Base-by-base conservation (phyloP, 768 basidiomycete genomes). In the Lactarius hatsudake region DNA sequence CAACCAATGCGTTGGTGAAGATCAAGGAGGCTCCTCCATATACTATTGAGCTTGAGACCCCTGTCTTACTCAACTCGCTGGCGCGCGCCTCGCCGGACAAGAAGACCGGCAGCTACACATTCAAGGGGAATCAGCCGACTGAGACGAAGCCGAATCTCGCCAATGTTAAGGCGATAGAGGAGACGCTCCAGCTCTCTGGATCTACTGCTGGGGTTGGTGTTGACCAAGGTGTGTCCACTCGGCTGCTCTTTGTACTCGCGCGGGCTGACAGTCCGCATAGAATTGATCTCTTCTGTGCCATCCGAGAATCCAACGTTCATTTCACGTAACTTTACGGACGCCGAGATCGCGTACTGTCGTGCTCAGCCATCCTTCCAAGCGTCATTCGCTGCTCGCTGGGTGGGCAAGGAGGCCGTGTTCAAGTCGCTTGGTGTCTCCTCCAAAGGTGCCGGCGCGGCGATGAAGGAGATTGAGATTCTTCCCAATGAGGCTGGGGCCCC, bases 381-480 rank as follows among this genome's bases (percentile, higher is more conserved):
- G 9, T 98, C 96, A 2, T 95, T 97, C 75, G 96, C 97, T 26
- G 96, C 92, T 42, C 91, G 96, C 64, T 99, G 97, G 96, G 92
- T 86, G 34, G 96, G 94, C 61, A 99, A 98, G 79, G 97, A 98
- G 77, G 96, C 96, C 3, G 87, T 91, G 62, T 98, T 98, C 88
- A 98, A 98, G 81, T 91, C 94, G 5, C 84, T 99, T 1, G 91
- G 93, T 26, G 90, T 94, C 54, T 79, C 88, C 23, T 94, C 93
- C 4, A 91, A 93, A 78, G 97, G 97, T 45, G 96, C 96, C 13
- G 92, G 86, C 7, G 96, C 97, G 20, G 82, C 90, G n/a, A 89
- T 98, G 90, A 92, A 92, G 78, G 96, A 98, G 71, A 98, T 99
- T 67, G 97, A 98, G 78, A 95, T 98, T 72, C 81, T 96, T 66